Evolutionary conservation across 805 yeast genomes (phyloP), one percentile per base, ranked within the genome.

Genomic region (Komagataella phaffii): DNA sequence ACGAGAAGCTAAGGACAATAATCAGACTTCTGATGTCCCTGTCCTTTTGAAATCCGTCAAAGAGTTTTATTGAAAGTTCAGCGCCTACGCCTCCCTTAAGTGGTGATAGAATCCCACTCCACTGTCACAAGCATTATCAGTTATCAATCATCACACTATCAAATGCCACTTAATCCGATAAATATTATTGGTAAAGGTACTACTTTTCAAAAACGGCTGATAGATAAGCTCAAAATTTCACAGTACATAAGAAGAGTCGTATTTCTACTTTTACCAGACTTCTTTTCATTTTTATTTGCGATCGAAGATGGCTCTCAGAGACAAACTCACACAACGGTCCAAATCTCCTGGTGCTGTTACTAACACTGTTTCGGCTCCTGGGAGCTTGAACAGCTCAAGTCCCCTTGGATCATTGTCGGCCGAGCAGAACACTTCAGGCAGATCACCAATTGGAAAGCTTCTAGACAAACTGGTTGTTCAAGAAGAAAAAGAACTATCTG

Each of bases 401-500:
- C n/a, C 3, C 14, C 14, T 10, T 30, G 40, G 40, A 10, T 30
- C 40, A 8, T 30, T 30, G 40, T 14, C 40, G 40, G 4, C 40
- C 40, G 40, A 30, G 14, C 23, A 30, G 1, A 10, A 6, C 40
- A 30, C 40, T 3, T 10, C 12, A 14, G 14, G 14, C 14, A 30
- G 14, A 30, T 30, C 40, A 10, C 14, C 40, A 8, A 30, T 30
- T 30, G 40, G 40, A 3, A 45, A 17, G n/a, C 17, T 45, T 45
- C 6, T 45, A 21, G 24, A 45, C 21, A 24, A 14, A n/a, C 7
- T 45, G 7, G 24, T n/a, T 24, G 47, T 45, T 2, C 47, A 45
- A n/a, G 24, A 45, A 45, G 24, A 18, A 45, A 48, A 64, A 36
- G 64, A 60, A 2, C 54, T 83, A 44, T 68, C 85, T 0, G 56